Percentiles rank a stretch among this genome's conserved stretches.
These are phyloP conservation scores for Aurifilum marmelostoma DNA, from an alignment of 2,329 filamentous ascomycete genomes.

Conservation along the genomic window DNA sequence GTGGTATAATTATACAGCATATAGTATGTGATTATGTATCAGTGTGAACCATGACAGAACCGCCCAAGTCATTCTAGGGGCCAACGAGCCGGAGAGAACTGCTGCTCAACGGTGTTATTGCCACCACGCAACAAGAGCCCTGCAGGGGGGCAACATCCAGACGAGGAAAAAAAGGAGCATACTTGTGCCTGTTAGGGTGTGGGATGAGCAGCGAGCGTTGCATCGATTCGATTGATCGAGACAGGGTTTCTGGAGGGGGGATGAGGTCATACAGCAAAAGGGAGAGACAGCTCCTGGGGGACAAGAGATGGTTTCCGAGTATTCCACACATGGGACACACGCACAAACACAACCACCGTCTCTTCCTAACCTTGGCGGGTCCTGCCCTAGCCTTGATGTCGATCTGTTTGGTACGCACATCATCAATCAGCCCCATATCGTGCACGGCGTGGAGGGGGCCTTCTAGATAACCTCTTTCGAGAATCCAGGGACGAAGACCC, in stretches of 20 bases:
- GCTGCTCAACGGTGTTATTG: slow-evolving; percentile 20
- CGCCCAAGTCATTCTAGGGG: not conserved
- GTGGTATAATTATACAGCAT: not conserved
- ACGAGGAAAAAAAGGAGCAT: not conserved
- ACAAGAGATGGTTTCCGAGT: not conserved
- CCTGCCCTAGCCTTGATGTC: not conserved
- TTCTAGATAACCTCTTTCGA: not conserved
- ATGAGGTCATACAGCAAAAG: slow-evolving; percentile 28
- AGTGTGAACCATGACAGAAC: not conserved
- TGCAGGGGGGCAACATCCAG: not conserved
- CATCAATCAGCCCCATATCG: not conserved
- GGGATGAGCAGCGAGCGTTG: slow-evolving; percentile 1
- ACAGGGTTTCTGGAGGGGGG: not conserved
- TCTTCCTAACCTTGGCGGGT: not conserved
- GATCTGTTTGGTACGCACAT: not conserved
- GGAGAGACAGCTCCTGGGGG: slow-evolving; percentile 17
- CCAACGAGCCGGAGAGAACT: slow-evolving; percentile 4
- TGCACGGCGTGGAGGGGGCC: too few species aligned
- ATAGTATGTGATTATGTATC: not conserved
- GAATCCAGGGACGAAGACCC: not conserved
- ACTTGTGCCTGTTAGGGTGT: slow-evolving; percentile 6
- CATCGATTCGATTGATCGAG: not conserved
- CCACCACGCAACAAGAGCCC: slow-evolving; percentile 25
- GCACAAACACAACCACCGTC: not conserved
- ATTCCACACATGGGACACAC: not conserved